phyloP scores from a whole-genome alignment of 1,284 basidiomycete genomes.

The Malassezia psittaci region DNA sequence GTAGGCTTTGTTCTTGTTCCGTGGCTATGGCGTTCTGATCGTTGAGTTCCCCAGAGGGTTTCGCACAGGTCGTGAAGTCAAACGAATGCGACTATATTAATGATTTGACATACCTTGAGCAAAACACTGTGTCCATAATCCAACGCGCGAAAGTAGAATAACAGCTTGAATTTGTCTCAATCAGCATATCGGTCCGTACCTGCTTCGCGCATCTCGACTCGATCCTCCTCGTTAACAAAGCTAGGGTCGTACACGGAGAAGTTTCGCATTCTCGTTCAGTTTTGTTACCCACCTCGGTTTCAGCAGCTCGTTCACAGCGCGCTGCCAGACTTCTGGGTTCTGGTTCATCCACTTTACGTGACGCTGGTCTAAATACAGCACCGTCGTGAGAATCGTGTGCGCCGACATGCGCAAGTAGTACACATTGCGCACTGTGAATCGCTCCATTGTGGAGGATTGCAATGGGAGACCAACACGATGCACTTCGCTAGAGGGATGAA shows the following conservation, averaged over 20 bases:
- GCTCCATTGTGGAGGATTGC: slow-evolving; percentile 9
- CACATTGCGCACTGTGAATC: slow-evolving; percentile 42
- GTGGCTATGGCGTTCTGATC: too few relatives aligned
- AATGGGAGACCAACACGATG: background rate
- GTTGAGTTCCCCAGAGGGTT: too few relatives aligned
- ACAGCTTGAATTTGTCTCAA: slow-evolving; percentile 38
- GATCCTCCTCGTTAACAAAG: background rate
- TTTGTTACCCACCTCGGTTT: slow-evolving; percentile 4
- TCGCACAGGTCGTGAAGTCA: background rate
- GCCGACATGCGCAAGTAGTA: slow-evolving; percentile 49
- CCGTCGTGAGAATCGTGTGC: slow-evolving; percentile 44
- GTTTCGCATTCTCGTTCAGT: background rate
- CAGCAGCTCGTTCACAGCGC: slow-evolving; percentile 5
- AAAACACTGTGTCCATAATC: slow-evolving; percentile 48
- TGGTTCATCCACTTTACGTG: slow-evolving; percentile 49
- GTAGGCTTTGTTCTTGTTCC: too few relatives aligned
- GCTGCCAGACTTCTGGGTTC: slow-evolving; percentile 21
- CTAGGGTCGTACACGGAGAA: background rate
- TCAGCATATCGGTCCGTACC: background rate
- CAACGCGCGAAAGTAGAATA: slow-evolving; percentile 48
- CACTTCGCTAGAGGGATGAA: too few relatives aligned
- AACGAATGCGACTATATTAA: slow-evolving; percentile 8
- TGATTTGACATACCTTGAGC: slow-evolving; percentile 32
- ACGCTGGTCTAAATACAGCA: slow-evolving; percentile 48
- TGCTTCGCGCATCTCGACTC: background rate